Evolutionary conservation across 163 green algal species (phyloP).

Genomic region (Trebouxia gelatinosa): DNA sequence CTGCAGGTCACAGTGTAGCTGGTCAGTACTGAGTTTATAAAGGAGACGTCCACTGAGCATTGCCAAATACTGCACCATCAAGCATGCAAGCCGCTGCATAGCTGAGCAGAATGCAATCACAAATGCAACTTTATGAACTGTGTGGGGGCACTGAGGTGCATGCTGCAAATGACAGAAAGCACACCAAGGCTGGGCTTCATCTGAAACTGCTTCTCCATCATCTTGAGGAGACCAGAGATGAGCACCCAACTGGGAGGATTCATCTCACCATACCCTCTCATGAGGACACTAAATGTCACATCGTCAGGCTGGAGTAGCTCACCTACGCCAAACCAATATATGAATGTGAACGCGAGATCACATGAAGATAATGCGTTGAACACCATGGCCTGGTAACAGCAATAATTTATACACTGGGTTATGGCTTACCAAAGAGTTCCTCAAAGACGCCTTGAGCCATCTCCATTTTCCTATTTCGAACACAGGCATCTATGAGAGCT

Average conservation of each 20-base stretch:
- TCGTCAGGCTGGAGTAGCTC: conserved; percentile 76
- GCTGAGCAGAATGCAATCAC: too few relatives aligned
- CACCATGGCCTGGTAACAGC: too few relatives aligned
- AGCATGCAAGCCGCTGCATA: too few relatives aligned
- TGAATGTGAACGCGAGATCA: too few relatives aligned
- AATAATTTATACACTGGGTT: too few relatives aligned
- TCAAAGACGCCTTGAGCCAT: conserved; percentile 81
- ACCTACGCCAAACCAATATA: conserved; percentile 39
- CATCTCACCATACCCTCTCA: conserved; percentile 70
- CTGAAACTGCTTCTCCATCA: conserved; percentile 67
- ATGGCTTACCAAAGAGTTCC: conserved; percentile 78
- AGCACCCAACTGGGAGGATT: conserved; percentile 69
- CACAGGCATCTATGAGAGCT: conserved; percentile 76
- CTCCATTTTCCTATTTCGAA: conserved; percentile 67
- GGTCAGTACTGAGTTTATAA: not conserved
- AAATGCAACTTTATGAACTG: too few relatives aligned
- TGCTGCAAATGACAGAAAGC: too few relatives aligned
- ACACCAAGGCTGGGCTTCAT: conserved; percentile 61
- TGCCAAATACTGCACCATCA: too few relatives aligned
- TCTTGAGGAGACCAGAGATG: conserved; percentile 64
- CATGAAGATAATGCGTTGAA: too few relatives aligned
- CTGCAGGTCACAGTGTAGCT: conserved; percentile 48
- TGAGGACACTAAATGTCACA: conserved; percentile 76
- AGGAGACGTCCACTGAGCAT: not conserved
- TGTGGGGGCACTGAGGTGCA: too few relatives aligned